A percentile compares a stretch with the other conserved stretches of the same genome.
These are phyloP conservation scores for Albatrellus sp. DNA, from an alignment of 1,284 basidiomycete species.

Conservation along the genomic window DNA sequence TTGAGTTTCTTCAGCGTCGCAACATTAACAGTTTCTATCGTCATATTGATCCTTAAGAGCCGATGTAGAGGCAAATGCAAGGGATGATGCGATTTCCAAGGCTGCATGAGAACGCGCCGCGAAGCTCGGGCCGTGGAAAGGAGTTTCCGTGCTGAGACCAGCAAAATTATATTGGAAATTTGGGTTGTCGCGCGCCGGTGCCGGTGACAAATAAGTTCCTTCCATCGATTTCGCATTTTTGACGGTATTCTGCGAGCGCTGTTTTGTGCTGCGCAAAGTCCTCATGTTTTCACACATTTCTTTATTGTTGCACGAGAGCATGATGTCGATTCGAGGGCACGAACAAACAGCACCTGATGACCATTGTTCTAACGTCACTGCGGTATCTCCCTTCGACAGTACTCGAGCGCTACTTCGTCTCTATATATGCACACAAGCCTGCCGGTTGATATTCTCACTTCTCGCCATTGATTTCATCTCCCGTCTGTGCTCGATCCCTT, in stretches of 20 bases:
- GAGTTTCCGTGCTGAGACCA: too few relatives aligned
- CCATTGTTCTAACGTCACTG: too few relatives aligned
- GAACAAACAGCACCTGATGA: too few relatives aligned
- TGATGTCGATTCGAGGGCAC: too few relatives aligned
- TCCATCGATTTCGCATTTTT: too few relatives aligned
- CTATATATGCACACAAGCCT: not conserved
- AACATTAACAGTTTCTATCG: slow-evolving; percentile 24
- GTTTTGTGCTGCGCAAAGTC: not conserved
- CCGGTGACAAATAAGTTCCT: too few relatives aligned
- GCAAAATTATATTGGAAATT: too few relatives aligned
- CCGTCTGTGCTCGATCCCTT: not conserved
- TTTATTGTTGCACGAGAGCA: too few relatives aligned
- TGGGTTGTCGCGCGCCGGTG: too few relatives aligned
- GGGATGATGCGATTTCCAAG: not conserved
- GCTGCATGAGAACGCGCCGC: not conserved
- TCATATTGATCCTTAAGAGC: slow-evolving; percentile 17
- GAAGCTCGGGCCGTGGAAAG: too few relatives aligned
- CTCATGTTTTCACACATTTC: too few relatives aligned
- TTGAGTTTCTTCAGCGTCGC: slow-evolving; percentile 48
- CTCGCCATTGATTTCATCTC: not conserved
- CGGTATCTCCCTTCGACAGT: not conserved
- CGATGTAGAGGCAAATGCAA: not conserved
- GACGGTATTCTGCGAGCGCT: too few relatives aligned
- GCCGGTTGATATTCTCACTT: not conserved
- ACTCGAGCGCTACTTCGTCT: not conserved